These are phyloP conservation scores for Orobanche coerulescens DNA, from an alignment of 257 asterid genomes.

Conservation along the genomic window DNA sequence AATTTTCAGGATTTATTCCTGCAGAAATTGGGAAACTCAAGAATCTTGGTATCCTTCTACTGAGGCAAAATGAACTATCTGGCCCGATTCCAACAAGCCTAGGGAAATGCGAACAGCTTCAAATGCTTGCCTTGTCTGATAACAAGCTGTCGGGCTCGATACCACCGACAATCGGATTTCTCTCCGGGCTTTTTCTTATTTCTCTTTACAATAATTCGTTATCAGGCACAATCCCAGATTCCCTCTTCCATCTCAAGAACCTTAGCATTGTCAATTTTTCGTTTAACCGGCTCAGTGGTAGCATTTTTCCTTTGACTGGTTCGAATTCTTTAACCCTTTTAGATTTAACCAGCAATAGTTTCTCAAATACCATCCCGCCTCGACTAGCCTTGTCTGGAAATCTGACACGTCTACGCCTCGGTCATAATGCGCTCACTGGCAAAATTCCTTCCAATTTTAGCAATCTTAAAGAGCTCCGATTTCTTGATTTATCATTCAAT, in stretches of 20 bases:
- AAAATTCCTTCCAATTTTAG: conserved; percentile 51
- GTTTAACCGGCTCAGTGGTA: conserved; percentile 55
- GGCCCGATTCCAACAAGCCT: conserved; percentile 73
- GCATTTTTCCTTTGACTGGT: conserved; percentile 45
- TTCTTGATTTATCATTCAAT: conserved; percentile 74
- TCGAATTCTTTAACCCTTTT: conserved; percentile 44
- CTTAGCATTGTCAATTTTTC: conserved; percentile 69
- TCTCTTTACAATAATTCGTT: conserved; percentile 84
- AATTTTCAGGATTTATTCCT: conserved; percentile 63
- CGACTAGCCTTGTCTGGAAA: conserved; percentile 42
- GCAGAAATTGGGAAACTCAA: conserved; percentile 64
- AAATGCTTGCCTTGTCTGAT: conserved; percentile 60
- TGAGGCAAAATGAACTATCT: conserved; percentile 63
- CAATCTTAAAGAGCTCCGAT: conserved; percentile 46
- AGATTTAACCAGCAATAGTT: conserved; percentile 74
- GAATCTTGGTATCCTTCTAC: conserved; percentile 51
- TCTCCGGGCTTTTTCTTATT: conserved; percentile 46
- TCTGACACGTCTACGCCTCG: conserved; percentile 65
- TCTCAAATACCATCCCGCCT: conserved; percentile 59
- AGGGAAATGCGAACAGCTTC: conserved; percentile 77
- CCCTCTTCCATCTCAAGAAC: conserved; percentile 57
- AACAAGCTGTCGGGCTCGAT: conserved; percentile 71
- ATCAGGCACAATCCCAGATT: conserved; percentile 72
- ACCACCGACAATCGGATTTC: conserved; percentile 60
- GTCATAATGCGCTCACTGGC: conserved; percentile 55